phyloP scores from a whole-genome alignment of 1,284 basidiomycete species.

The Thelephora terrestris region DNA sequence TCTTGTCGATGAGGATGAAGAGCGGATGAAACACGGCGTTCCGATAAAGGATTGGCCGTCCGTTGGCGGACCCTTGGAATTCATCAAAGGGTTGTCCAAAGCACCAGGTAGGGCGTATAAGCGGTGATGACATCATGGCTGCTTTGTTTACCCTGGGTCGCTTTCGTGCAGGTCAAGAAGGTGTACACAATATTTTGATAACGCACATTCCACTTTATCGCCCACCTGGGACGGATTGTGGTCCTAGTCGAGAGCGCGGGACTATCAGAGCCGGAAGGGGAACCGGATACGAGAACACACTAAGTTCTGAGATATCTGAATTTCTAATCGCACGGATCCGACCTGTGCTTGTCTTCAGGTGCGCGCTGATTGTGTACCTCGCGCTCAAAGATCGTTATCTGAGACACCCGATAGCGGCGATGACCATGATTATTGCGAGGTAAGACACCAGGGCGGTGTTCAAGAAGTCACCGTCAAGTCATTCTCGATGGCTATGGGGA shows the following conservation, averaged over 20 bases:
- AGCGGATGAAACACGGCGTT: constrained; percentile 37
- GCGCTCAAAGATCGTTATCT: not conserved
- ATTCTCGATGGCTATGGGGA: constrained; percentile 49
- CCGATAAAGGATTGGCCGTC: constrained; percentile 45
- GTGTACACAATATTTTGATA: constrained; percentile 27
- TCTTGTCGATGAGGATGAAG: constrained; percentile 73
- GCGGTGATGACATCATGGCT: not conserved
- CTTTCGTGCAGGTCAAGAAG: constrained; percentile 6
- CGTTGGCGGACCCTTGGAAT: constrained; percentile 56
- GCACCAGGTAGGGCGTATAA: not conserved
- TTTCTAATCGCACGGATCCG: constrained; percentile 41
- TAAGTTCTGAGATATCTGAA: constrained; percentile 37
- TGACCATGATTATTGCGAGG: constrained; percentile 60
- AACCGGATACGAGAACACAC: constrained; percentile 53
- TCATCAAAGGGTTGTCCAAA: constrained; percentile 34
- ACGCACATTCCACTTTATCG: constrained; percentile 54
- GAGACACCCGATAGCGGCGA: constrained; percentile 34
- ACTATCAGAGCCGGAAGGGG: constrained; percentile 43
- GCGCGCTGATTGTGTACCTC: not conserved
- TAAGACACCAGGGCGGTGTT: constrained; percentile 33
- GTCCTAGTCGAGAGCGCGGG: constrained; percentile 42
- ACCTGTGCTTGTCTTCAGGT: constrained; percentile 45
- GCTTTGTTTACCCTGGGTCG: not conserved
- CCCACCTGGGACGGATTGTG: constrained; percentile 40
- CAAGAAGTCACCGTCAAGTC: constrained; percentile 53